These are phyloP conservation scores for Silybum marianum DNA, from an alignment of 129 eudicot species.

Conservation along the genomic window DNA sequence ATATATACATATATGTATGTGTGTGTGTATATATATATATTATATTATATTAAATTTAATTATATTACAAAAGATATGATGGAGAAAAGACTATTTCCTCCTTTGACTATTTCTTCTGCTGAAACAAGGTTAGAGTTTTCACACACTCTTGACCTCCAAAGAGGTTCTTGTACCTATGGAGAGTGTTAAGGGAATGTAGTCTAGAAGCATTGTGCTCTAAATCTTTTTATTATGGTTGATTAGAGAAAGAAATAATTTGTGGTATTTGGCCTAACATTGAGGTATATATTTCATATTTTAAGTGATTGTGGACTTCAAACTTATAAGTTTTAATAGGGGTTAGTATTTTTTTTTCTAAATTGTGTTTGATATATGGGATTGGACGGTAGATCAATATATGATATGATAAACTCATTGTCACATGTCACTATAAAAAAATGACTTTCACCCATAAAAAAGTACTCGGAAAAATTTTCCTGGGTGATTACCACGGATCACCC, in stretches of 20 bases:
- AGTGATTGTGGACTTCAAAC: no score
- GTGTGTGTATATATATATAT: background rate
- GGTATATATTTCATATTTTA: background rate
- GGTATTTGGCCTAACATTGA: background rate
- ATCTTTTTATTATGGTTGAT: background rate
- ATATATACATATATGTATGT: background rate
- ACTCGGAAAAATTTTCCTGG: no score
- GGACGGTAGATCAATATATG: no score
- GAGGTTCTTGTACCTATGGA: constrained; percentile 5
- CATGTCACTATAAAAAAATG: no score
- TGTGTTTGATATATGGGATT: no score
- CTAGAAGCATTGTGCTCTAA: background rate
- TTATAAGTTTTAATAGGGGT: no score
- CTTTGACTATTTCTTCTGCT: constrained; percentile 34
- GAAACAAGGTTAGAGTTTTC: constrained; percentile 26
- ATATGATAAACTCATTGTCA: no score
- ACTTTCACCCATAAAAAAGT: no score
- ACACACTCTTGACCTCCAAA: constrained; percentile 23
- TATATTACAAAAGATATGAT: background rate
- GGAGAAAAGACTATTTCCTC: constrained; percentile 35
- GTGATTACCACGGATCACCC: no score
- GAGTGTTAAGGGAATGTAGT: constrained; percentile 22
- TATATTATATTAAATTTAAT: background rate
- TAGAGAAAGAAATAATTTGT: background rate
- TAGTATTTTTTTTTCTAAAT: no score